phyloP scores from a whole-genome alignment of 2,329 filamentous ascomycete species.

The Neopestalotiopsis sp. region DNA sequence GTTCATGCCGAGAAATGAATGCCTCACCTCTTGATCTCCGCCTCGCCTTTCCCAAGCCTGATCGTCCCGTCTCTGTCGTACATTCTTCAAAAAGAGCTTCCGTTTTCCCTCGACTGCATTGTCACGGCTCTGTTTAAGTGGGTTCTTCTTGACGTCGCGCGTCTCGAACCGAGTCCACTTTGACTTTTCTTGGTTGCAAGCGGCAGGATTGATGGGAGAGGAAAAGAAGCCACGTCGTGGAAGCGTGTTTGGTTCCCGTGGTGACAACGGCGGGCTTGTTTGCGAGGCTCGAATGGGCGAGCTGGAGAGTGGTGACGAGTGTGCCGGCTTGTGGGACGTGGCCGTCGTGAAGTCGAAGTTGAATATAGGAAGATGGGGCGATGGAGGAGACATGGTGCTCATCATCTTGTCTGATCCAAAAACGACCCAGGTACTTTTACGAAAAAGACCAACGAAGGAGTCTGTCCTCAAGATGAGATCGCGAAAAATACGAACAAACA shows the following conservation, averaged over 20 bases:
- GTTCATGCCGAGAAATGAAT: background rate
- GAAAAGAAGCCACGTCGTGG: conserved; percentile 45
- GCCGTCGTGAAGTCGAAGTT: conserved; percentile 43
- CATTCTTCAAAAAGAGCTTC: conserved; percentile 71
- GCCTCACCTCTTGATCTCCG: conserved; percentile 62
- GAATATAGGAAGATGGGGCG: conserved; percentile 42
- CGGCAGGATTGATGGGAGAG: conserved; percentile 35
- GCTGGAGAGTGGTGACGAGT: conserved; percentile 63
- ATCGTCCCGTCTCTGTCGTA: conserved; percentile 65
- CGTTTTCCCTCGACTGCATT: conserved; percentile 67
- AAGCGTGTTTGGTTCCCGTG: conserved; percentile 43
- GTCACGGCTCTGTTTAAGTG: conserved; percentile 64
- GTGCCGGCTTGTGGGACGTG: conserved; percentile 50
- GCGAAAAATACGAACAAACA: background rate
- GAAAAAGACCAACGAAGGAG: background rate
- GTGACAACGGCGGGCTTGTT: conserved; percentile 47
- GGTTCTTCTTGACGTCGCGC: conserved; percentile 65
- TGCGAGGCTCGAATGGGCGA: conserved; percentile 61
- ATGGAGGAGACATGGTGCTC: conserved; percentile 37
- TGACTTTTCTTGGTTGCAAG: conserved; percentile 22
- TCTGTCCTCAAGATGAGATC: background rate
- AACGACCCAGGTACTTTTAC: background rate
- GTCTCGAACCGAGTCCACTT: conserved; percentile 52
- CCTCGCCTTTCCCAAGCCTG: conserved; percentile 64
- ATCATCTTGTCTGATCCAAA: conserved; percentile 34